Percentiles rank a stretch among this genome's conserved stretches.
Evolutionary conservation across 1,284 basidiomycete genomes (phyloP).

Genomic region (Farysia itapuensis): DNA sequence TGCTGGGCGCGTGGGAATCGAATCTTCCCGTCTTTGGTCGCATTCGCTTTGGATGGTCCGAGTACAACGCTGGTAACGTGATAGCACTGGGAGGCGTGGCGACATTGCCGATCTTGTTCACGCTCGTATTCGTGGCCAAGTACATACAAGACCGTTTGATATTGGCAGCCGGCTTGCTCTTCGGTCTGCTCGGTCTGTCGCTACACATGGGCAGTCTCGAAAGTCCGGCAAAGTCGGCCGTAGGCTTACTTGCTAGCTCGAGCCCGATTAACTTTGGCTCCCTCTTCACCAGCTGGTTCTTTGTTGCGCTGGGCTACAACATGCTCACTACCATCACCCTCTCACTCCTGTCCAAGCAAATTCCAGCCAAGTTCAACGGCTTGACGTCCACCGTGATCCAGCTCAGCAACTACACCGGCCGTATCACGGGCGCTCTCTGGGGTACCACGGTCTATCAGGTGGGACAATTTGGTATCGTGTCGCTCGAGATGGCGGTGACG

Average conservation of each 20-base stretch:
- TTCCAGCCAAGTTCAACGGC: conserved; percentile 37
- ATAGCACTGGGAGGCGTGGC: conserved; percentile 33
- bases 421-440: conserved; percentile 32
- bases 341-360: conserved; percentile 32
- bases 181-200: conserved; percentile 33
- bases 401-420: conserved; percentile 33
- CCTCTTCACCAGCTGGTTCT: conserved; percentile 38
- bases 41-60: conserved; percentile 28
- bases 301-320: conserved; percentile 30
- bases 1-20: conserved; percentile 40
- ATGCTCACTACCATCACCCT: conserved; percentile 37
- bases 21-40: conserved; percentile 37
- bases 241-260: conserved; percentile 2
- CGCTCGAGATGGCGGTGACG: conserved; percentile 29
- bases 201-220: conserved; percentile 35
- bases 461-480: conserved; percentile 34
- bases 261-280: conserved; percentile 25
- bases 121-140: conserved; percentile 27
- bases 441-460: conserved; percentile 35
- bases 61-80: conserved; percentile 38
- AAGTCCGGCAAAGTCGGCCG: conserved; percentile 15
- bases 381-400: conserved; percentile 33
- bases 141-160: conserved; percentile 35
- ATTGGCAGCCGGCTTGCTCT: conserved; percentile 16
- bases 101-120: conserved; percentile 35